These are phyloP conservation scores for Cylindrotheca fusiformis DNA, from an alignment of 108 stramenopile genomes.

Conservation along the genomic window DNA sequence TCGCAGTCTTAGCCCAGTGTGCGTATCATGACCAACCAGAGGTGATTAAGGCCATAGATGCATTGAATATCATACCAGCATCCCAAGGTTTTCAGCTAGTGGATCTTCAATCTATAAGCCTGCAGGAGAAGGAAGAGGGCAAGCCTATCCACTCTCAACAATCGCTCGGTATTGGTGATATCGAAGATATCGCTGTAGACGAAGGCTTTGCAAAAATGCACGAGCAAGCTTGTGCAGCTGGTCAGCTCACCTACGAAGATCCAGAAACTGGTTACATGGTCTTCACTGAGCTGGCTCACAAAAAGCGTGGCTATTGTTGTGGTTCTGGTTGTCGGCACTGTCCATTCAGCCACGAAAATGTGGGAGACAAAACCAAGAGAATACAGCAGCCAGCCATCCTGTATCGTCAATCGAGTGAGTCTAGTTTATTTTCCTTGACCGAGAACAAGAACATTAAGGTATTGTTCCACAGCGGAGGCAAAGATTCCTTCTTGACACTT, in stretches of 20 bases:
- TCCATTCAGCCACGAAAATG: constrained; percentile 82
- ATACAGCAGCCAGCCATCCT: constrained; percentile 78
- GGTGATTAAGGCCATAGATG: constrained; percentile 42
- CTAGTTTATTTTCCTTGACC: constrained; percentile 19
- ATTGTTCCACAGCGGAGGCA: constrained; percentile 89
- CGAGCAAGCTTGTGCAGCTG: constrained; percentile 48
- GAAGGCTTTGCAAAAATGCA: constrained; percentile 44
- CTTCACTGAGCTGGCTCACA: constrained; percentile 85
- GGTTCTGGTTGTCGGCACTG: constrained; percentile 93
- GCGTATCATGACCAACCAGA: constrained; percentile 45
- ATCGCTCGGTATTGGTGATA: not conserved
- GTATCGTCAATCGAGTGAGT: constrained; percentile 26
- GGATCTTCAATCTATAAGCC: constrained; percentile 4
- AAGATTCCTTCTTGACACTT: constrained; percentile 89
- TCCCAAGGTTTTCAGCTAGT: constrained; percentile 1
- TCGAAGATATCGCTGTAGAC: constrained; percentile 21
- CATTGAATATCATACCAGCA: constrained; percentile 8
- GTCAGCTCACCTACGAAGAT: constrained; percentile 64
- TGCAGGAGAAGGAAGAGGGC: constrained; percentile 8
- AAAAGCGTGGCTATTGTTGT: constrained; percentile 87
- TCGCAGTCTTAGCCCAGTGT: constrained; percentile 69
- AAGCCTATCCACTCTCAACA: not conserved
- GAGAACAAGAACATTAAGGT: constrained; percentile 43
- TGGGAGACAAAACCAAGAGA: constrained; percentile 52
- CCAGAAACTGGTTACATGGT: constrained; percentile 86